Conservation (phyloP, 2,329 filamentous ascomycete species). For the Ceratocystis cacaofunesta region DNA sequence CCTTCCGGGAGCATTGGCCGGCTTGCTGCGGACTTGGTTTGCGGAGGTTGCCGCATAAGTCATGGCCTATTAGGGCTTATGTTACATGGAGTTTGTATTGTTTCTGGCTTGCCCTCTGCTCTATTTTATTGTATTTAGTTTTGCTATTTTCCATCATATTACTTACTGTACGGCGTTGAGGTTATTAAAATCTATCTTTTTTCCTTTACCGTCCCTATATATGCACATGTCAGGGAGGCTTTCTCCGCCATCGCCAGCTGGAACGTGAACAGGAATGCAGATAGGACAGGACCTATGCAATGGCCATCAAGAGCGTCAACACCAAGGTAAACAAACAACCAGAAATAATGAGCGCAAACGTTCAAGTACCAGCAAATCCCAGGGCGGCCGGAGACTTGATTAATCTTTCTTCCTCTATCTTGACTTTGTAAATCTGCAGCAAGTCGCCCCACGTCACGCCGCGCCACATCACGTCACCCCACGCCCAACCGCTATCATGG, state of each 20-base stretch:
- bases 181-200: background rate
- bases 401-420: too few relatives aligned
- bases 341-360: background rate
- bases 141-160: background rate
- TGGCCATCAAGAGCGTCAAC: background rate
- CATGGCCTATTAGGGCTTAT: background rate
- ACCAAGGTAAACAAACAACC: too few relatives aligned
- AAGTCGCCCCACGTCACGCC: background rate
- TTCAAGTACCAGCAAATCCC: background rate
- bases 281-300: background rate
- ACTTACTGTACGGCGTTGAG: background rate
- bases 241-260: background rate
- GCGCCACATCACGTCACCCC: background rate
- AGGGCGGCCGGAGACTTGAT: too few relatives aligned
- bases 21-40: slow-evolving; percentile 91
- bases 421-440: too few relatives aligned
- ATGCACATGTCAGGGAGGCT: background rate
- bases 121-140: background rate
- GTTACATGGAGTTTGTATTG: background rate
- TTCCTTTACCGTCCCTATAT: background rate
- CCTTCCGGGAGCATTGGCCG: slow-evolving; percentile 73
- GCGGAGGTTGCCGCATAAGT: slow-evolving; percentile 44
- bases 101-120: too few relatives aligned
- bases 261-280: background rate
- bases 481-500: background rate